Evolutionary conservation across 371 early-diverging fungal genomes (phyloP).

Genomic region (Mucor velutinosus): DNA sequence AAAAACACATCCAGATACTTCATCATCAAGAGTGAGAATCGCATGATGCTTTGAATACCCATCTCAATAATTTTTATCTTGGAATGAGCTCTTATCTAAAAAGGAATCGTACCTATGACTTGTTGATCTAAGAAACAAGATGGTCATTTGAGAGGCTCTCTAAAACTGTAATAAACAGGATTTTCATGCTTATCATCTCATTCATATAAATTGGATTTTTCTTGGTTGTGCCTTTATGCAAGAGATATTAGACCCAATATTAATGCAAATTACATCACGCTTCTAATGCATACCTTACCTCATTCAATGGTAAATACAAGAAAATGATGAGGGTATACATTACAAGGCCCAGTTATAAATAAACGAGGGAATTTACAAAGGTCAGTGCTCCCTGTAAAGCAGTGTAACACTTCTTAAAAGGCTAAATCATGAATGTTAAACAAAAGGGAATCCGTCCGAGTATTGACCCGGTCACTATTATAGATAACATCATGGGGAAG

Average conservation of each 20-base stretch:
- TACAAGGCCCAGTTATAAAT: not conserved
- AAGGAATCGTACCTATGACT: too few relatives aligned
- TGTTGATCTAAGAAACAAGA: too few relatives aligned
- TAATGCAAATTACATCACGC: not conserved
- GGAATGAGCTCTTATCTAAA: too few relatives aligned
- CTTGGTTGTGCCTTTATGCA: not conserved
- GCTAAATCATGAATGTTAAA: not conserved
- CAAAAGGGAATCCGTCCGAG: not conserved
- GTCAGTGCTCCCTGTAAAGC: not conserved
- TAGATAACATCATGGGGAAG: not conserved
- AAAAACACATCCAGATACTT: too few relatives aligned
- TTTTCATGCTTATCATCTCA: too few relatives aligned
- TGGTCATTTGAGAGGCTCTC: too few relatives aligned
- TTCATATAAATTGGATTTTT: not conserved
- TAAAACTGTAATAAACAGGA: too few relatives aligned
- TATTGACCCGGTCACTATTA: not conserved
- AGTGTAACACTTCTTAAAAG: not conserved
- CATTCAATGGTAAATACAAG: not conserved
- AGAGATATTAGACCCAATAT: not conserved
- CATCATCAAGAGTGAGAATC: too few relatives aligned
- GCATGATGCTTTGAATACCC: too few relatives aligned
- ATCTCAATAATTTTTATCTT: too few relatives aligned
- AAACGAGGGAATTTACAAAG: not conserved
- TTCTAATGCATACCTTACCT: not conserved
- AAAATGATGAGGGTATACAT: not conserved